Evolutionary conservation across 768 basidiomycete species (phyloP), one percentile per base, ranked within the genome.

Genomic region (Mycena belliarum): DNA sequence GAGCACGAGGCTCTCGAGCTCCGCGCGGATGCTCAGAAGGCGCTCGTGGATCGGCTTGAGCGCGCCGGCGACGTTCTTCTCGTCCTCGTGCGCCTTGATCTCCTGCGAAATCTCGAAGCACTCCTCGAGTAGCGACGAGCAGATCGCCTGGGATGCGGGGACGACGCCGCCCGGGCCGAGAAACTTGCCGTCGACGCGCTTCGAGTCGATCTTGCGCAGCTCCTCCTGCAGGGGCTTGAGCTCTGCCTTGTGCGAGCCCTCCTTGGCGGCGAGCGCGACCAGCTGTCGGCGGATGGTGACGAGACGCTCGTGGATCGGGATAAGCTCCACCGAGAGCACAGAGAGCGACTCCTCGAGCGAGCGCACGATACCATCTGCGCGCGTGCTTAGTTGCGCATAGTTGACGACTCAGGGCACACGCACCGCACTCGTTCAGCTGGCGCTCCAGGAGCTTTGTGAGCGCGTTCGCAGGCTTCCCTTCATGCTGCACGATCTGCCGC

Each of bases 51-150:
- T 95, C 1, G 95, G 93, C 67, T 93, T 92, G 49, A 97, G 81
- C 3, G 89, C 87, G 18, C 85, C 84, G 1, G 91, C 83, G 20
- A 98, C 91, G 68, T 95, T 85, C 76, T 88, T 91, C 21, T 88
- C 90, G 43, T 96, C 93, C 63, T 97, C 93, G 60, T 91, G 82
- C 5, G 95, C 95, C 64, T 91, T 89, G 76, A 99, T 95, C 72
- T 98, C 95, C 70, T 98, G 94, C 21, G 85, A 76, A 55, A 98
- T 89, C 53, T 98, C 95, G 70, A 98, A 99, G 71, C 93, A 95
- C 67, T 96, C 94, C 74, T 99, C 97, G 7, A 99, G 81, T 45
- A 98, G 78, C 0, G 95, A 95, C 0, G 91, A 89, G 60, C 95
- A 90, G 15, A 97, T 76, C 1, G 94, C 93, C 73, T 98, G 95